These are phyloP conservation scores for Paraphoma chrysanthemicola DNA, from an alignment of 2,329 filamentous ascomycete genomes.

Conservation along the genomic window DNA sequence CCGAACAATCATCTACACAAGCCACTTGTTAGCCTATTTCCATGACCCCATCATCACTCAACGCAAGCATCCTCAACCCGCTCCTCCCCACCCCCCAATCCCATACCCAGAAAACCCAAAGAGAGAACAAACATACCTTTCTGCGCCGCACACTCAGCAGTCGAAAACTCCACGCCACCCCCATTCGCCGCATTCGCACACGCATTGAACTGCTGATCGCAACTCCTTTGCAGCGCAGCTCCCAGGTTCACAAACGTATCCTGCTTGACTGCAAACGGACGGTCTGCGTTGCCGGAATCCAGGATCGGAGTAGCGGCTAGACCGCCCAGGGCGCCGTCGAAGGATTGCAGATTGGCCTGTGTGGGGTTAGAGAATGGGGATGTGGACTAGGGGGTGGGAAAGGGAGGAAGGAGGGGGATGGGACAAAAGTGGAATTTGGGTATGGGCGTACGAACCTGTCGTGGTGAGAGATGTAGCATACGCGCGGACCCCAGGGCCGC, in stretches of 20 bases:
- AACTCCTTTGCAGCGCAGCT: constrained; percentile 66
- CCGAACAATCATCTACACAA: constrained; percentile 7
- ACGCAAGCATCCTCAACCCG: too few relatives aligned
- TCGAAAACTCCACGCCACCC: constrained; percentile 51
- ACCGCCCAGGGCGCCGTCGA: constrained; percentile 60
- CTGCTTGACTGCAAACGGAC: constrained; percentile 39
- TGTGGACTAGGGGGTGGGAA: too few relatives aligned
- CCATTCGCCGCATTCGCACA: constrained; percentile 66
- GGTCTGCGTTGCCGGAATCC: constrained; percentile 58
- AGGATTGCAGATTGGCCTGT: constrained; percentile 41
- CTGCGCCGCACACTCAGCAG: constrained; percentile 64
- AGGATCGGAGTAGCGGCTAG: constrained; percentile 60
- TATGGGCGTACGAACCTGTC: too few relatives aligned
- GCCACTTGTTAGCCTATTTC: not conserved
- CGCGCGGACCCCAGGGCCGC: too few relatives aligned
- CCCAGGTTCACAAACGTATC: constrained; percentile 60
- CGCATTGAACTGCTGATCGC: constrained; percentile 68
- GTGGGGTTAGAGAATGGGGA: constrained; percentile 23
- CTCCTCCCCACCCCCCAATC: too few relatives aligned
- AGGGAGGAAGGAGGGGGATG: too few relatives aligned
- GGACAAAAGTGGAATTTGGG: too few relatives aligned
- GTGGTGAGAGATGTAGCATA: too few relatives aligned
- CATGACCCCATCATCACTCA: not conserved
- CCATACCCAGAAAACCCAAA: not conserved
- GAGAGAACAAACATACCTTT: constrained; percentile 41